Evolutionary conservation across 352 stramenopile genomes (phyloP).

Genomic region (Thraustochytrium striatum): DNA sequence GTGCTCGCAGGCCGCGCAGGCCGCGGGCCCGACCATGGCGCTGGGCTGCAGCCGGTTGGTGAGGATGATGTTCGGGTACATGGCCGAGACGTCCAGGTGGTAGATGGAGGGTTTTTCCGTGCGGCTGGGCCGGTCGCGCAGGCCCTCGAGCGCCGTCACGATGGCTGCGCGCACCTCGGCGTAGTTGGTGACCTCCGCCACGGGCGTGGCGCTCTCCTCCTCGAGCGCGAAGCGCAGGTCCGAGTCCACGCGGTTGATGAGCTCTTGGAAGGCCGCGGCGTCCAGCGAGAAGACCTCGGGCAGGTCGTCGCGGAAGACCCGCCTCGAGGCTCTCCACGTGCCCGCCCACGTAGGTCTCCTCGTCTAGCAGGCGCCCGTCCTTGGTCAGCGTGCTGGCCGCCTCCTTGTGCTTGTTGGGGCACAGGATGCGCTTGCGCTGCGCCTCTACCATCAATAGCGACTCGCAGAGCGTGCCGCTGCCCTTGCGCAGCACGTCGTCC

Average conservation of each 20-base stretch:
- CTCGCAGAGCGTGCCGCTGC: conserved; percentile 95
- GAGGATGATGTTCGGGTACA: conserved; percentile 99
- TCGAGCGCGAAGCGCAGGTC: conserved; percentile 95
- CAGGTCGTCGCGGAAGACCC: conserved; percentile 96
- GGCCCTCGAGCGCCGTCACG: conserved; percentile 81
- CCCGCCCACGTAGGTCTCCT: conserved; percentile 97
- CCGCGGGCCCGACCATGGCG: conserved; percentile 89
- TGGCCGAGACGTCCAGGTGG: conserved; percentile 97
- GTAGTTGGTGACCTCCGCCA: conserved; percentile 86
- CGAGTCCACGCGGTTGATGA: conserved; percentile 95
- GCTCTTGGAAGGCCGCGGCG: conserved; percentile 79
- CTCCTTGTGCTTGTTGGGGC: conserved; percentile 94
- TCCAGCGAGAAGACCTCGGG: conserved; percentile 93
- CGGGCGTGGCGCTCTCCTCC: conserved; percentile 77
- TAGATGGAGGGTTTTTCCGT: conserved; percentile 92
- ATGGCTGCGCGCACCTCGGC: conserved; percentile 78
- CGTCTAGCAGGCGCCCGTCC: conserved; percentile 87
- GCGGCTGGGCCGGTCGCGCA: conserved; percentile 85
- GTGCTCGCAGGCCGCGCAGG: conserved; percentile 90
- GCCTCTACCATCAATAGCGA: conserved; percentile 97
- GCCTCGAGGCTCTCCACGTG: conserved; percentile 98
- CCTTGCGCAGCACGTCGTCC: conserved; percentile 96
- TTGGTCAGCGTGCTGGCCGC: conserved; percentile 76
- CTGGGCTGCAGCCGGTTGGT: conserved; percentile 96
- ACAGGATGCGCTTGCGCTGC: conserved; percentile 90